A percentile compares a stretch with the other conserved stretches of the same genome.
These are phyloP conservation scores for Acanthamoeba castellanii DNA, from an alignment of 208 protist genomes.

Conservation along the genomic window DNA sequence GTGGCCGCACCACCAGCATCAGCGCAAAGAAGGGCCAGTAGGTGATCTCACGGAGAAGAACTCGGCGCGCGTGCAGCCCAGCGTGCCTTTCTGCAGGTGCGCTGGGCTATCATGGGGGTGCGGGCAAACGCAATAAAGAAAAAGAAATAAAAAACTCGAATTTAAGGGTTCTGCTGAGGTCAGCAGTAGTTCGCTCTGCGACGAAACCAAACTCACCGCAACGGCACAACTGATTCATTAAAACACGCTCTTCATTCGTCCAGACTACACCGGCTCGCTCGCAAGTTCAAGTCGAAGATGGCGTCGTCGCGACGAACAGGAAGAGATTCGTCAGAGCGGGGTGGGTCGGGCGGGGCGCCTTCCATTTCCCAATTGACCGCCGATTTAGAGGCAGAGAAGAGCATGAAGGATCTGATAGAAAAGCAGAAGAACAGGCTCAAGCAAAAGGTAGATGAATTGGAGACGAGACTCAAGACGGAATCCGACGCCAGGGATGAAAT, in stretches of 20 bases:
- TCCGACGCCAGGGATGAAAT: constrained; percentile 38
- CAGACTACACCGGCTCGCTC: not conserved
- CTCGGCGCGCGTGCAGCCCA: not conserved
- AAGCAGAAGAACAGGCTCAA: constrained; percentile 45
- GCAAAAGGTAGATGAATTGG: constrained; percentile 48
- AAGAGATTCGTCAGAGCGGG: constrained; percentile 3
- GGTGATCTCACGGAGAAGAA: constrained; percentile 20
- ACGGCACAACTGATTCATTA: too few relatives aligned
- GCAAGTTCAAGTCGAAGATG: not conserved
- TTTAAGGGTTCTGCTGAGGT: too few relatives aligned
- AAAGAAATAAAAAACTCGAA: too few relatives aligned
- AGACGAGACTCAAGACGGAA: constrained; percentile 24
- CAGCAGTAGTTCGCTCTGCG: too few relatives aligned
- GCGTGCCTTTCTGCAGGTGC: not conserved
- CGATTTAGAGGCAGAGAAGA: constrained; percentile 37
- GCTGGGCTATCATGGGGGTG: too few relatives aligned
- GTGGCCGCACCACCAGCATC: not conserved
- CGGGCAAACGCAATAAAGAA: too few relatives aligned
- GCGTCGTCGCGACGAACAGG: not conserved
- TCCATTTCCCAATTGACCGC: constrained; percentile 41
- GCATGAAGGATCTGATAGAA: constrained; percentile 31
- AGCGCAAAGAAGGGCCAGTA: not conserved
- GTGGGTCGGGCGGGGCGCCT: not conserved
- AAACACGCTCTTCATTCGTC: too few relatives aligned
- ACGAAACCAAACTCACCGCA: too few relatives aligned